Evolutionary conservation across 169 alveolate genomes (phyloP), one percentile per base, ranked within the genome.

Genomic region (Cryptosporidium felis): DNA sequence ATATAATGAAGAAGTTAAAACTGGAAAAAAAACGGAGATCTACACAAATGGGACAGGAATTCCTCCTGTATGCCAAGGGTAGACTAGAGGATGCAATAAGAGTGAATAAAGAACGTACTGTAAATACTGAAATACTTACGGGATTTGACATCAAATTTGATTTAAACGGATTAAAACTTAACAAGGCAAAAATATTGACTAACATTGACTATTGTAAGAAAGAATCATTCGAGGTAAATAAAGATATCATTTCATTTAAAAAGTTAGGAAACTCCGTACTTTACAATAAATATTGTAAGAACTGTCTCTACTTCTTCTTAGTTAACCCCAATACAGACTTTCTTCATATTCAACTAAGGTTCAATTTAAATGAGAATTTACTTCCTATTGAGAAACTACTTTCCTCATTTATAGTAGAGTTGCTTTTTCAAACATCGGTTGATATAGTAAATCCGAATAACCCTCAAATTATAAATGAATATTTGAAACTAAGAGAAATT

Each of bases 391-490:
- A 74, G 5, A 49, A 56, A 53, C 38, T 74, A 3, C 85, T 74
- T 45, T 49, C 67, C 16, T 18, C 85, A 21, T 40, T 74, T 32
- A 12, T 74, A 38, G 45, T 74, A 16, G 85, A 74, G 41, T n/a
- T 74, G 23, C 38, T 74, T 4, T 36, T 74, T 9, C 85, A 74
- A 16, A 74, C 85, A 40, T 74, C 74, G 16, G 85, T 74, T 1
- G 41, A 53, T 5, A 36, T 74, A 10, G 16, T 74, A 1, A 56
- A 74, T 30, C 74, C 53, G 26, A 53, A 26, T 53, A 42, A 49
- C 28, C 21, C 36, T 3, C 34, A 36, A 38, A 18, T 53, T 49
- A 10, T 18, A n/a, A 45, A 46, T 9, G 16, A 26, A 23, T 65
- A 65, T 65, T 21, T 23, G n/a, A 46, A 32, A 21, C 32, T 65